Evolutionary conservation across 106 monocot species (phyloP), one percentile per base, ranked within the genome.

Genomic region (Dendrobium chrysotoxum): DNA sequence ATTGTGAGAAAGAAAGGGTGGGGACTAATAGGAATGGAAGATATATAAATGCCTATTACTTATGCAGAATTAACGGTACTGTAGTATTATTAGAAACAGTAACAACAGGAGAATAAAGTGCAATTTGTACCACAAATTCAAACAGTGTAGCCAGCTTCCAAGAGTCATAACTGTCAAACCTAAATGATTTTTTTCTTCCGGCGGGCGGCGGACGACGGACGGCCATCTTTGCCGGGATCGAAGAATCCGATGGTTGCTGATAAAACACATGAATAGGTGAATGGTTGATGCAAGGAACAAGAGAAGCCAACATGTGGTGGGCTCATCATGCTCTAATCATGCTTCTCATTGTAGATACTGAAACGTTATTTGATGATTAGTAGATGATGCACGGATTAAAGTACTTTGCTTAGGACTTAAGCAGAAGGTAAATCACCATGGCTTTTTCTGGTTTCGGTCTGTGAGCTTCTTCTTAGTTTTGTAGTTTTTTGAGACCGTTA

Each of bases 231-330:
- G 74, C 74, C 74, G 39, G 74, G 21, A 74, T 20, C 21, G 21
- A 74, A 50, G 76, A 76, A 76, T 76, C 76, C 76, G 47, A 76
- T 76, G 76, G 76, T 23, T 1, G n/a, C 23, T 11, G 75, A 30
- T 35, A 16, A 9, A 70, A 35, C 13, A 35, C 31, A 35, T 61
- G 21, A 35, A n/a, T 13, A 21, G 16, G 74, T 42, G 41, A 15
- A 40, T 40, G 73, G 38, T 42, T 42, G 74, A 41, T n/a, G 41
- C 1, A 18, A 74, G 16, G 74, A 42, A n/a, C 35, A 42, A 75
- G 74, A 75, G 41, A 65, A 65, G 18, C 40, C 20, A 17, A 42
- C 74, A 75, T 75, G 41, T 47, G 76, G 39, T 40, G 76, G 76
- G 10, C 47, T 76, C 76, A 4, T 74, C 76, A 47, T 76, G 76